Evolutionary conservation across 495 filamentous ascomycete species (phyloP), one percentile per base, ranked within the genome.

Genomic region (Tuber calosporum): DNA sequence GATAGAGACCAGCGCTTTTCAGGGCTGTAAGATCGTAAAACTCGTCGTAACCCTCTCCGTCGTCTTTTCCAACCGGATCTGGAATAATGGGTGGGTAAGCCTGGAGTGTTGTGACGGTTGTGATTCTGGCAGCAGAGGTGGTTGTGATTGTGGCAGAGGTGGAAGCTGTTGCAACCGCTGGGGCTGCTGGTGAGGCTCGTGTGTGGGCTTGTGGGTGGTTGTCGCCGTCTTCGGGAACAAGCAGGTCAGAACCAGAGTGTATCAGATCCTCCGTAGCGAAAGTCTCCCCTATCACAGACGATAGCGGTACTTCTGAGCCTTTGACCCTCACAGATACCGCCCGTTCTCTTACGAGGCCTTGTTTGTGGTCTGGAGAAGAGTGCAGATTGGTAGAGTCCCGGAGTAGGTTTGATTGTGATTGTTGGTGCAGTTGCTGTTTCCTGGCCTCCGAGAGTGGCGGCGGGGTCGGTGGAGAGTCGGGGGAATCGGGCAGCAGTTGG

Each of bases 401-500:
- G 53, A 62, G 53, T 62, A 62, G 30, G 53, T 30, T 30, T 62
- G 53, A 62, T 30, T 62, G 53, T 30, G 53, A 30, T 13, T 62
- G 53, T 62, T 62, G 53, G 53, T 62, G 26, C 5, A 11, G 53
- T 17, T 62, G 53, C 3, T 62, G 53, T 30, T 62, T 62, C n/a
- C 53, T 62, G n/a, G 53, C 53, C 53, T 62, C 53, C 53, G 53
- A 62, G n/a, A 8, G 72, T 72, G 74, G 75, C 66, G 70, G 74
- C 40, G 68, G 70, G 22, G 73, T 72, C n/a, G 75, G 41, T 58
- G 73, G 37, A 30, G 67, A 53, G 30, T 69, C 67, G 69, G 75
- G 53, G 36, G 74, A 73, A 71, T 77, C 74, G 70, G 75, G 58
- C 70, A 77, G 76, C 70, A 74, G 70, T 58, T 77, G 76, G 62